Conservation (phyloP, 2,329 filamentous ascomycete species). For the Botrytis byssoidea region DNA sequence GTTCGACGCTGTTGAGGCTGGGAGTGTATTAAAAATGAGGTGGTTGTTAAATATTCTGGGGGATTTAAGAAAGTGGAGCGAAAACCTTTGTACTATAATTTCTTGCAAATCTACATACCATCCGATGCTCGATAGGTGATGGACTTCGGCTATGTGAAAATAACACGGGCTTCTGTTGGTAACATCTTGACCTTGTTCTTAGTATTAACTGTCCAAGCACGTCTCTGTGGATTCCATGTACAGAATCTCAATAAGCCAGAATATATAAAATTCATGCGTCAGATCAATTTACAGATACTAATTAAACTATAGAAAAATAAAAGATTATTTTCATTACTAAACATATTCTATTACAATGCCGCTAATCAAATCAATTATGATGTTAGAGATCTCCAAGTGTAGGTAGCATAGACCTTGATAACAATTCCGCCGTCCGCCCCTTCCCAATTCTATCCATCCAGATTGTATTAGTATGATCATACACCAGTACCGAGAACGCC, state of each 20-base stretch:
- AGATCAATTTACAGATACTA: not conserved
- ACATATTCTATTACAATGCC: not conserved
- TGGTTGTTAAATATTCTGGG: not conserved
- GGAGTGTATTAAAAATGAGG: not conserved
- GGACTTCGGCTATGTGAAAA: not conserved
- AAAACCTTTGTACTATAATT: not conserved
- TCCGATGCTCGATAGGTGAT: not conserved
- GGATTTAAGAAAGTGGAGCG: not conserved
- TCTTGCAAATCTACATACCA: not conserved
- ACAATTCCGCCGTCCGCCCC: too few species aligned
- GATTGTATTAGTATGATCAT: not conserved
- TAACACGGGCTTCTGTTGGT: not conserved
- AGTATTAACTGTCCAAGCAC: not conserved
- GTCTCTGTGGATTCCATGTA: not conserved
- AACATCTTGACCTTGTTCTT: not conserved
- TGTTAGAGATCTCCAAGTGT: not conserved
- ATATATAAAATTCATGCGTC: not conserved
- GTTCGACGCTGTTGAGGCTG: not conserved
- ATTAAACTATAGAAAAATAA: not conserved
- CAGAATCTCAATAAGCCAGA: not conserved
- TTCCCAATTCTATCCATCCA: not conserved
- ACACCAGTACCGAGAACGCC: not conserved
- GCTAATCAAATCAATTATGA: not conserved
- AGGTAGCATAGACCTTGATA: not conserved
- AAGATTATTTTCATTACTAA: not conserved